phyloP scores from a whole-genome alignment of 1,139 yeast genomes.

The Suhomyces anneliseae region DNA sequence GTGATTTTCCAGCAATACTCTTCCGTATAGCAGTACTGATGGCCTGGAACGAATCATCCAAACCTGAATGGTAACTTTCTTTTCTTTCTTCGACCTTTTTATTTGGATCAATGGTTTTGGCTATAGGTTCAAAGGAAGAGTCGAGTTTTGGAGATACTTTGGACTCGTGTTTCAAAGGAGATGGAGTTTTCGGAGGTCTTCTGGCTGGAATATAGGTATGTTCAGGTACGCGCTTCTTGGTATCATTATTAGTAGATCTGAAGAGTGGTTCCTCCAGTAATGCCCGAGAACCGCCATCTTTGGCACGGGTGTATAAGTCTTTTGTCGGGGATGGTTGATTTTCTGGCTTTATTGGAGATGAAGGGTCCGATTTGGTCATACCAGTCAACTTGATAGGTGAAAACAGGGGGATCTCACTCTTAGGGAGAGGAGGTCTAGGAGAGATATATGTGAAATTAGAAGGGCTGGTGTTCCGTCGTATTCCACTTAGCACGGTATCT shows the following conservation, averaged over 20 bases:
- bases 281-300: too few species aligned
- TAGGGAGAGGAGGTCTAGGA: neutral
- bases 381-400: constrained; percentile 5
- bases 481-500: neutral
- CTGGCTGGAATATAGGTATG: neutral
- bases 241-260: too few species aligned
- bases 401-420: constrained; percentile 1
- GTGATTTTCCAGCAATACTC: constrained; percentile 37
- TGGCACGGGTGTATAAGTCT: too few species aligned
- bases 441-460: constrained; percentile 11
- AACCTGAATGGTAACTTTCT: constrained; percentile 5
- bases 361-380: neutral
- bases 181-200: constrained; percentile 9
- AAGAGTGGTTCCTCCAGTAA: too few species aligned
- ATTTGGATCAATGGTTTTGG: constrained; percentile 14
- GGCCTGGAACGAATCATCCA: constrained; percentile 31
- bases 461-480: constrained; percentile 3
- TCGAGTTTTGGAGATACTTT: constrained; percentile 20
- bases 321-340: neutral
- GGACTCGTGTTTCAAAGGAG: constrained; percentile 9
- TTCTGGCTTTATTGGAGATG: neutral
- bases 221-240: too few species aligned
- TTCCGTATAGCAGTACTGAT: constrained; percentile 41
- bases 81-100: constrained; percentile 4
- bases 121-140: constrained; percentile 24